phyloP scores from a whole-genome alignment of 1,284 basidiomycete genomes.

The Trametes versicolor region DNA sequence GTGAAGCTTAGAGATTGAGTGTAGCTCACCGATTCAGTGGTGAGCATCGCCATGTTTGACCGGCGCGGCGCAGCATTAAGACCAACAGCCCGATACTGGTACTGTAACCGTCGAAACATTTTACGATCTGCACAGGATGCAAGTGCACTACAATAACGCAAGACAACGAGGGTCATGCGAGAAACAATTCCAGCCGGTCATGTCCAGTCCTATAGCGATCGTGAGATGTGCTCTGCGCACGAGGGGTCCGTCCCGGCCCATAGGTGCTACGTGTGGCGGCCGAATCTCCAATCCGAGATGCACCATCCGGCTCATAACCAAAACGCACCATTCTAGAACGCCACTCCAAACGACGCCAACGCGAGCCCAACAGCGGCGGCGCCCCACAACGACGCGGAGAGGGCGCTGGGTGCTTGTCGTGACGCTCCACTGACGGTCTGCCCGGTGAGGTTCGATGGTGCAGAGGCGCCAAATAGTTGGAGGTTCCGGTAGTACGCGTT shows the following conservation, averaged over 20 bases:
- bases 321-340: slow-evolving; percentile 13
- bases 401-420: neutral
- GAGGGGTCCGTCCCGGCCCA: slow-evolving; percentile 5
- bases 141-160: neutral
- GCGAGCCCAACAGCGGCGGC: slow-evolving; percentile 19
- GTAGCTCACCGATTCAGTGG: too few species aligned
- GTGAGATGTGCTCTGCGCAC: neutral
- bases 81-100: too few species aligned
- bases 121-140: too few species aligned
- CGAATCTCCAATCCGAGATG: neutral
- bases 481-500: slow-evolving; percentile 80
- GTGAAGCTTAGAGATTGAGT: too few species aligned
- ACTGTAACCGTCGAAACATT: too few species aligned
- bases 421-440: slow-evolving; percentile 33
- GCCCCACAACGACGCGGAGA: slow-evolving; percentile 16
- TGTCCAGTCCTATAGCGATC: neutral
- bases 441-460: slow-evolving; percentile 42
- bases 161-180: slow-evolving; percentile 1
- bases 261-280: neutral
- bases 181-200: neutral
- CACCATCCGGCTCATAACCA: neutral
- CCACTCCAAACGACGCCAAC: slow-evolving; percentile 17
- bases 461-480: slow-evolving; percentile 44
- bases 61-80: too few species aligned
- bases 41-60: too few species aligned